Base-by-base conservation (phyloP, 257 asterid species). In the Nicotiana tabacum region DNA sequence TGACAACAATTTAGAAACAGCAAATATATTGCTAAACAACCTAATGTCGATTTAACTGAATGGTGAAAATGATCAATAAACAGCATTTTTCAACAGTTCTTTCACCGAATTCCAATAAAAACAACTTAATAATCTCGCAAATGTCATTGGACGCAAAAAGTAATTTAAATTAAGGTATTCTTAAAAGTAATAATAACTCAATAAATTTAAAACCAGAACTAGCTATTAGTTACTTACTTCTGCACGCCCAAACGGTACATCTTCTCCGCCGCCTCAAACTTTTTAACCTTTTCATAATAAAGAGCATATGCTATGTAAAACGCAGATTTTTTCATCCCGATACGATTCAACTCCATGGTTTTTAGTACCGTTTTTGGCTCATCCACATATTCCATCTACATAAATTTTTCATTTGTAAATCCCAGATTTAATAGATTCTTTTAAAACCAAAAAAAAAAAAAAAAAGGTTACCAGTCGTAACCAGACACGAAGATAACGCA, bases 401-500 rank as follows among this genome's bases (percentile, higher is more conserved):
- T 46, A 43, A 82, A 43, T 8, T 2, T 8, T 2, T 43, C 51
- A 43, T 2, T 43, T 43, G 51, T 43, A 43, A 43, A 43, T 9
- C 12, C 51, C 51, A 43, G 51, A 43, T 43, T 43, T 43, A 43
- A 43, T 43, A 43, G 2, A 43, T 43, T 43, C 51, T 43, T 43
- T 43, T 43, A 43, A 43, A 9, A 43, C 51, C 33, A 32, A 30
- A 30, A 30, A 43, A 43, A 43, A 37, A 43, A 37, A 46, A 81
- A 70, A 74, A 30, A 4, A 80, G 78, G 61, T 39, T 92, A 96
- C 99, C 99, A 96, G 81, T 87, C 93, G 97, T 86, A 96, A 83
- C 98, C 98, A 96, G 83, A 96, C 92, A 68, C 98, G 97, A 85
- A 96, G 94, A 89, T 93, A 96, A 33, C 99, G 97, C 91, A 92